Conservation (phyloP, 306 rosid species). For the Echinosophora koreensis region DNA sequence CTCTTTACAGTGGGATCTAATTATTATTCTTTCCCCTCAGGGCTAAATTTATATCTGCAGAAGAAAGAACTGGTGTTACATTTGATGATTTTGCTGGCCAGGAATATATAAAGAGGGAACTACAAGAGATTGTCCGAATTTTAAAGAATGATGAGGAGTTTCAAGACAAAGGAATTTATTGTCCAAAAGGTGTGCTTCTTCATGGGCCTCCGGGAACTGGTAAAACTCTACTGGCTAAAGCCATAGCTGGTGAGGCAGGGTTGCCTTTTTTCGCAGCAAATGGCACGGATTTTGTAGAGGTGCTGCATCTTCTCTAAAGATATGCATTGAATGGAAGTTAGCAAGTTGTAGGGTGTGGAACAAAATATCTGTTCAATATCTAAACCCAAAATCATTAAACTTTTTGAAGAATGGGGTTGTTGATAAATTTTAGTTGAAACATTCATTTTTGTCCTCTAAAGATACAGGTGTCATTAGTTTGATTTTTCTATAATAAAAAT, state of each 20-base stretch:
- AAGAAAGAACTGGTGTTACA: conserved; percentile 94
- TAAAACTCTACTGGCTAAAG: conserved; percentile 96
- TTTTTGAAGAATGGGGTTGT: conserved; percentile 9
- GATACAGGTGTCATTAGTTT: conserved; percentile 7
- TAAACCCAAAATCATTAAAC: conserved; percentile 38
- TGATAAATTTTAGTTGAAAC: conserved; percentile 32
- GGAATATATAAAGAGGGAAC: conserved; percentile 96
- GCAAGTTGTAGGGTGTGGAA: conserved; percentile 36
- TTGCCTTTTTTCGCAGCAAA: conserved; percentile 96
- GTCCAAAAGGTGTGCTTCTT: conserved; percentile 98
- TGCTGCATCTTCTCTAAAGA: conserved; percentile 52
- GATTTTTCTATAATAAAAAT: conserved; percentile 31
- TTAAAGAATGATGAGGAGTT: conserved; percentile 92
- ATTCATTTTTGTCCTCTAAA: neutral
- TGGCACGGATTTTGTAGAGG: conserved; percentile 99
- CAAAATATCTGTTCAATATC: conserved; percentile 30
- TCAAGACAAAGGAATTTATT: conserved; percentile 92
- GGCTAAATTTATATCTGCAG: conserved; percentile 98
- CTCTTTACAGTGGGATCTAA: conserved; percentile 51
- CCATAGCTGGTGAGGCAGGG: conserved; percentile 99
- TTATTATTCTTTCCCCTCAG: conserved; percentile 65
- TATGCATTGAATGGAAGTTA: conserved; percentile 42
- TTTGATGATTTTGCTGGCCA: conserved; percentile 99
- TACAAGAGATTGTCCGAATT: conserved; percentile 94
- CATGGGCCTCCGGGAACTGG: conserved; percentile 99